phyloP scores from a whole-genome alignment of 345 rosid genomes.

The Syzygium aqueum region DNA sequence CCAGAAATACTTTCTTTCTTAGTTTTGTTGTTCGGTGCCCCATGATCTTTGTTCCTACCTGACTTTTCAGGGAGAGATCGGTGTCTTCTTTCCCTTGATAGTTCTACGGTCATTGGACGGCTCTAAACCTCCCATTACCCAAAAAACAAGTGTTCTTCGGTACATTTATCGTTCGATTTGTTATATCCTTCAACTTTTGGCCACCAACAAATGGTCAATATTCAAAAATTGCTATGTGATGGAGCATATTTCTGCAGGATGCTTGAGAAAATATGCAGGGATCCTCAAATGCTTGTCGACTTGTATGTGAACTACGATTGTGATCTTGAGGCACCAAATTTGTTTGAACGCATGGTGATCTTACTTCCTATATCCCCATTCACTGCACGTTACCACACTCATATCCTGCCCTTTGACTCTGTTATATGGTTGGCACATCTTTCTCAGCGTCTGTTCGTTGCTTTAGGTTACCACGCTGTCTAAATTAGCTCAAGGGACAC shows the following conservation, averaged over 20 bases:
- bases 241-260: slow-evolving; percentile 41
- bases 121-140: slow-evolving; percentile 60
- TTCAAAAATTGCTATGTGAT: slow-evolving; percentile 2
- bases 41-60: neutral
- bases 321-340: slow-evolving; percentile 96
- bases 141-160: slow-evolving; percentile 89
- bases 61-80: slow-evolving; percentile 81
- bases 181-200: neutral
- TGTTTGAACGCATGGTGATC: slow-evolving; percentile 95
- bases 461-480: slow-evolving; percentile 75
- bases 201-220: neutral
- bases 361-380: neutral
- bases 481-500: slow-evolving; percentile 87
- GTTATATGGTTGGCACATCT: neutral
- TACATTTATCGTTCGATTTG: slow-evolving; percentile 21
- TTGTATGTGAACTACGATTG: slow-evolving; percentile 95
- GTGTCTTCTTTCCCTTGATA: slow-evolving; percentile 91
- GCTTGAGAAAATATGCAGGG: slow-evolving; percentile 91
- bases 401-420: neutral
- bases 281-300: slow-evolving; percentile 97
- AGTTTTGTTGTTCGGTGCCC: neutral
- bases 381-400: neutral
- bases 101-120: slow-evolving; percentile 84
- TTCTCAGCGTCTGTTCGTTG: neutral
- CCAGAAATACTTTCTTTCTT: slow-evolving; percentile 2